These are phyloP conservation scores for Basidiobolus meristosporus DNA, from an alignment of 371 early-diverging fungal genomes.

Conservation along the genomic window DNA sequence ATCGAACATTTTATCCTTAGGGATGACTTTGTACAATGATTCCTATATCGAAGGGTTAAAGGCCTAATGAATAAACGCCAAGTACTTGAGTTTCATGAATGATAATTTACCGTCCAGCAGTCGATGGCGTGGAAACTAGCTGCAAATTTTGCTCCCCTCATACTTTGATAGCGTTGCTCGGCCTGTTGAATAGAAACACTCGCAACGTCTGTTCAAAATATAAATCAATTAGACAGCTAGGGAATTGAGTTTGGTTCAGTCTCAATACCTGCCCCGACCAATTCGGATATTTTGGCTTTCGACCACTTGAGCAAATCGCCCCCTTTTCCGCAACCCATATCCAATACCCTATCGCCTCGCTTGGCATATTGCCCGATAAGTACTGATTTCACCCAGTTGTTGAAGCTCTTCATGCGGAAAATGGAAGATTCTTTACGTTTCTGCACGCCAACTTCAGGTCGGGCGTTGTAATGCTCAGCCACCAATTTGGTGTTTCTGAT, in stretches of 20 bases:
- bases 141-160: slow-evolving; percentile 28
- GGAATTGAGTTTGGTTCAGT: not conserved
- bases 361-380: slow-evolving; percentile 54
- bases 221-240: slow-evolving; percentile 4
- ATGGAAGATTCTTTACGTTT: slow-evolving; percentile 67
- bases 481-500: too few relatives aligned
- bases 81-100: too few relatives aligned
- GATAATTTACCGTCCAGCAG: slow-evolving; percentile 43
- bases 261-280: slow-evolving; percentile 46
- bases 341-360: slow-evolving; percentile 40
- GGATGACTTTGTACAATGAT: slow-evolving; percentile 25
- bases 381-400: slow-evolving; percentile 92
- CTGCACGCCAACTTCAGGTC: slow-evolving; percentile 56
- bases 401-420: slow-evolving; percentile 70
- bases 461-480: slow-evolving; percentile 84
- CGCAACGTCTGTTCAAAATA: slow-evolving; percentile 66
- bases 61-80: too few relatives aligned
- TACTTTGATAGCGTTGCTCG: slow-evolving; percentile 35
- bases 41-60: slow-evolving; percentile 15
- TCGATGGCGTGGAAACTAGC: slow-evolving; percentile 66
- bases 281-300: slow-evolving; percentile 40
- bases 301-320: slow-evolving; percentile 95
- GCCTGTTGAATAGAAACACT: slow-evolving; percentile 84
- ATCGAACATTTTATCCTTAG: slow-evolving; percentile 43
- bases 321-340: slow-evolving; percentile 98